Conservation (phyloP, 768 basidiomycete genomes). For the Agaricus sinodeliciosus region DNA sequence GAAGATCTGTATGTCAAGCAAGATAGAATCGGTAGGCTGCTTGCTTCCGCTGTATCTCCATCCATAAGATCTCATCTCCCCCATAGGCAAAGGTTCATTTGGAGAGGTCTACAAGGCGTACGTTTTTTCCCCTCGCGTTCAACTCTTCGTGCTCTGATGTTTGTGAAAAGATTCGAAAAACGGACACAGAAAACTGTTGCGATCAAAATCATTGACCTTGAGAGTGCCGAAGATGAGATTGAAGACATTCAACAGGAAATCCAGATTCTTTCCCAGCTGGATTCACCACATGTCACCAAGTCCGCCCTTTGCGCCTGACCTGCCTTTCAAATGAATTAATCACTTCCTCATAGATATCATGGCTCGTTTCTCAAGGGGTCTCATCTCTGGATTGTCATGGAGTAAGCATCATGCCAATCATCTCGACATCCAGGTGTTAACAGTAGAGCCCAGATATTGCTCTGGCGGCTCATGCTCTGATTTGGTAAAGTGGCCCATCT, state of each 20-base stretch:
- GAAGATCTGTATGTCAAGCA: slow-evolving; percentile 97
- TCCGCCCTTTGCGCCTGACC: slow-evolving; percentile 30
- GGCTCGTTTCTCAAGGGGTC: slow-evolving; percentile 95
- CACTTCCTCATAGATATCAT: slow-evolving; percentile 60
- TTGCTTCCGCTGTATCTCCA: slow-evolving; percentile 1
- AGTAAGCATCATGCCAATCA: slow-evolving; percentile 40
- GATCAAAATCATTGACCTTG: slow-evolving; percentile 99
- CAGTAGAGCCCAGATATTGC: slow-evolving; percentile 62
- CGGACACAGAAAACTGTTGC: slow-evolving; percentile 95
- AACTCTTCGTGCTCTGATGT: slow-evolving; percentile 13
- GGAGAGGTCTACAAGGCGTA: slow-evolving; percentile 99
- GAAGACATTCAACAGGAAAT: slow-evolving; percentile 99
- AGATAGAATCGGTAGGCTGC: slow-evolving; percentile 79
- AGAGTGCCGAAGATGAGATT: slow-evolving; percentile 98
- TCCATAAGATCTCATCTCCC: slow-evolving; percentile 11
- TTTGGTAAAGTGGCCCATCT: slow-evolving; percentile 48
- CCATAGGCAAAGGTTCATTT: slow-evolving; percentile 91
- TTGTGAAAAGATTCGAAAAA: slow-evolving; percentile 72
- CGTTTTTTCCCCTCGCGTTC: slow-evolving; percentile 14
- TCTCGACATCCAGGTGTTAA: slow-evolving; percentile 5
- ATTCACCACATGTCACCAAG: slow-evolving; percentile 96
- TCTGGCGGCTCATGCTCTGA: slow-evolving; percentile 98
- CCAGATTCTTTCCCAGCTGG: slow-evolving; percentile 93
- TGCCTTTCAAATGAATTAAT: slow-evolving; percentile 9
- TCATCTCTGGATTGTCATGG: slow-evolving; percentile 98